These are phyloP conservation scores for Linnemannia zychae DNA, from an alignment of 192 early-diverging fungal species.

Conservation along the genomic window DNA sequence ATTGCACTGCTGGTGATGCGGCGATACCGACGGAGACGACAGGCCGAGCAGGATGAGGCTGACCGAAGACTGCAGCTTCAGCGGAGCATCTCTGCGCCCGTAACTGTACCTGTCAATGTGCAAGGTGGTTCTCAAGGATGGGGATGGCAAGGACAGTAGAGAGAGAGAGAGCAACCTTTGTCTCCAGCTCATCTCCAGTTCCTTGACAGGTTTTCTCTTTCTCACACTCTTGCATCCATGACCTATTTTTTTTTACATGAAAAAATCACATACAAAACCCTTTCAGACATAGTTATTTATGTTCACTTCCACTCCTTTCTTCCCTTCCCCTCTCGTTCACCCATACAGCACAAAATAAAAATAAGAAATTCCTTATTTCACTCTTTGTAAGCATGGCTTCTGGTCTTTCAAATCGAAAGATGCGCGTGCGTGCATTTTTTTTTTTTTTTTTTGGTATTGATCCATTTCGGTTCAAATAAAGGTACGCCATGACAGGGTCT, in stretches of 20 bases:
- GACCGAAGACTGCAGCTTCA: constrained; percentile 10
- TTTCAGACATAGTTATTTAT: constrained; percentile 2
- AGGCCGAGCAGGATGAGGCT: constrained; percentile 7
- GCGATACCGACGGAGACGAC: constrained; percentile 1
- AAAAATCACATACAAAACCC: background rate
- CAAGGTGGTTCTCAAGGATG: constrained; percentile 25
- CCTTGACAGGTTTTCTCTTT: background rate
- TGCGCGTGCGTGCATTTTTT: no score
- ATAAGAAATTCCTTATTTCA: background rate
- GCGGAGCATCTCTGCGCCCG: constrained; percentile 11
- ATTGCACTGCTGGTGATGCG: constrained; percentile 37
- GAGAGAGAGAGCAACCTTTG: no score
- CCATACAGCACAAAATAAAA: background rate
- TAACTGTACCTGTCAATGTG: constrained; percentile 5
- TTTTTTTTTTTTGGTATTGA: no score
- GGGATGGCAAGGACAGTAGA: constrained; percentile 31
- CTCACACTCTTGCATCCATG: background rate
- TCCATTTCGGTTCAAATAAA: no score
- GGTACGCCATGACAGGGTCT: no score
- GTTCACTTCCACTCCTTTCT: background rate
- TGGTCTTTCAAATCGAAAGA: no score
- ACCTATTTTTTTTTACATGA: background rate
- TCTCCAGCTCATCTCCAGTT: no score
- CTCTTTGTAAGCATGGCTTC: no score
- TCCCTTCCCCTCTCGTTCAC: no score